These are phyloP conservation scores for Chloranthus sessilifolius DNA, from an alignment of 164 flowering plant species.

Conservation along the genomic window DNA sequence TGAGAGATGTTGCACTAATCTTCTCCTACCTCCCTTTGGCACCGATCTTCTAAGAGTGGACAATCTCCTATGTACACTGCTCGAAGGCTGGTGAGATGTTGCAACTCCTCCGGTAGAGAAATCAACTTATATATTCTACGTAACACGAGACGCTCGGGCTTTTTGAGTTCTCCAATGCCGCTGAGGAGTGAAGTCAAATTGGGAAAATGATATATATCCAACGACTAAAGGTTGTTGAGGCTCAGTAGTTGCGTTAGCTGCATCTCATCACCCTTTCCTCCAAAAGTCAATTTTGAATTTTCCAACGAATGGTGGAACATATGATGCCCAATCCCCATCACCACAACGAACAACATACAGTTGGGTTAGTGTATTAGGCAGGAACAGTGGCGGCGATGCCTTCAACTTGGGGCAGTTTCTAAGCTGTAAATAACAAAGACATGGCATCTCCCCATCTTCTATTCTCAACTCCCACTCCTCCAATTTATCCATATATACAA, in stretches of 20 bases:
- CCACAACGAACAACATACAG: not conserved
- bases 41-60: not conserved
- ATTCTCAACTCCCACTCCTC: conserved; percentile 6
- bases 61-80: not conserved
- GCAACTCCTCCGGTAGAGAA: not conserved
- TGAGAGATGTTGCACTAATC: too few species aligned
- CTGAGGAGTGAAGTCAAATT: not conserved
- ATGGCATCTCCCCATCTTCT: conserved; percentile 2
- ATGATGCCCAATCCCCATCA: not conserved
- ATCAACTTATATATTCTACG: rapidly evolving
- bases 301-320: not conserved
- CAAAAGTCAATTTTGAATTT: not conserved
- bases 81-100: not conserved
- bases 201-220: not conserved
- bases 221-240: not conserved
- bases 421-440: not conserved
- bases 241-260: not conserved
- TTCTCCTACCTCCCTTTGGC: not conserved
- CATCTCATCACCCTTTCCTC: not conserved
- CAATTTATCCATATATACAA: not conserved
- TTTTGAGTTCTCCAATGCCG: not conserved
- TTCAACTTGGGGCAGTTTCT: not conserved
- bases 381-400: not conserved
- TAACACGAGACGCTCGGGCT: not conserved
- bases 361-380: not conserved